Percentiles rank a stretch among this genome's conserved stretches.
These are phyloP conservation scores for Arabidopsis hybrid DNA, from an alignment of 441 rosid species.

Conservation along the genomic window DNA sequence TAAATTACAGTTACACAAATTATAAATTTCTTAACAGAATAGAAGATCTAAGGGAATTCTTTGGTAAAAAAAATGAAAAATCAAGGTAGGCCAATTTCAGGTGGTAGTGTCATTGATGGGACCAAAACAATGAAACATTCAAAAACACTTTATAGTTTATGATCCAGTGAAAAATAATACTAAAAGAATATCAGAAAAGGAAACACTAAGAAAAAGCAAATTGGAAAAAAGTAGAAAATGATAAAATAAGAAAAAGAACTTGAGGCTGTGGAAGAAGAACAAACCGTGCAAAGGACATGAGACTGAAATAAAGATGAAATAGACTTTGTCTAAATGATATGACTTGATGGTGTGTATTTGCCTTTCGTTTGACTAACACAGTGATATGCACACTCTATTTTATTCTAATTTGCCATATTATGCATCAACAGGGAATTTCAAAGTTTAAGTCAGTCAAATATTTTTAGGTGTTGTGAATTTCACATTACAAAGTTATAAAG, in stretches of 20 bases:
- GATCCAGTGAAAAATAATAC: neutral
- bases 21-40: neutral
- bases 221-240: conserved; percentile 18
- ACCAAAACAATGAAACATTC: conserved; percentile 28
- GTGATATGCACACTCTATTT: conserved; percentile 9
- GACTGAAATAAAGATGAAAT: conserved; percentile 40
- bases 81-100: conserved; percentile 39
- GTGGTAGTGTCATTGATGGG: conserved; percentile 38
- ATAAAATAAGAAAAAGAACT: neutral
- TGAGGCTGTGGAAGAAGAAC: conserved; percentile 32
- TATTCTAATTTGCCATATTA: conserved; percentile 8
- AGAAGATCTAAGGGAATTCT: neutral
- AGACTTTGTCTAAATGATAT: conserved; percentile 32
- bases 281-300: conserved; percentile 42
- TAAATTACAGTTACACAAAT: neutral
- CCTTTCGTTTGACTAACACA: conserved; percentile 42
- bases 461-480: neutral
- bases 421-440: conserved; percentile 3
- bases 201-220: conserved; percentile 44
- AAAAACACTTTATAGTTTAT: conserved; percentile 28
- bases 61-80: conserved; percentile 26
- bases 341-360: conserved; percentile 40
- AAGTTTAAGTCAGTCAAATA: conserved; percentile 15
- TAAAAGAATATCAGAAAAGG: conserved; percentile 35
- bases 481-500: neutral